Conservation (phyloP, 1,284 basidiomycete genomes). For the Marasmius fiardii region DNA sequence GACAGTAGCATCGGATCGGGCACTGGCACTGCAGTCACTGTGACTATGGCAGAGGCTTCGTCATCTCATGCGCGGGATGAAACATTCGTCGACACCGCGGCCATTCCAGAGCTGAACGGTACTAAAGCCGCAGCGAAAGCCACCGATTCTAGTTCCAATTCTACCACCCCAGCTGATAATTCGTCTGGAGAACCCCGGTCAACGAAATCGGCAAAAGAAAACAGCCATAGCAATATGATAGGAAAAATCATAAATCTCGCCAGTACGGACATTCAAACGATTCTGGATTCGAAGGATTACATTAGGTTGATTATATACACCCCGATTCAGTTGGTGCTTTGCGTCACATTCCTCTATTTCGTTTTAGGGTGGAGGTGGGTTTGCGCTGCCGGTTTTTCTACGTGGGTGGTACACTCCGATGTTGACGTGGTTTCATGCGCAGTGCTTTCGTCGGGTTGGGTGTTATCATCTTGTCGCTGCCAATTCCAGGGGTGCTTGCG, state of each 20-base stretch:
- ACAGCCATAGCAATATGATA: constrained; percentile 26
- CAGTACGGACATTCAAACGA: constrained; percentile 24
- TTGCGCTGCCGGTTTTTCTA: background rate
- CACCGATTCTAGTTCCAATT: too few species aligned
- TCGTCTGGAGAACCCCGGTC: background rate
- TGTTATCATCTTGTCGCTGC: constrained; percentile 44
- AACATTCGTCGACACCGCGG: background rate
- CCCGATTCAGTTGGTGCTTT: constrained; percentile 28
- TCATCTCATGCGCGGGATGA: background rate
- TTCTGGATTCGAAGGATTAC: constrained; percentile 23
- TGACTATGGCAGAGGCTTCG: background rate
- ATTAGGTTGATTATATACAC: constrained; percentile 21
- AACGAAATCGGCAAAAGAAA: background rate
- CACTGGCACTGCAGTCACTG: background rate
- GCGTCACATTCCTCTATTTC: constrained; percentile 23
- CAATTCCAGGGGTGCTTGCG: constrained; percentile 37
- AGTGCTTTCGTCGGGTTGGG: constrained; percentile 52
- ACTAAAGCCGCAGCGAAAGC: background rate
- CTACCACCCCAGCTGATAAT: background rate
- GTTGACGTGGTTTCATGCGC: background rate
- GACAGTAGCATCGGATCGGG: background rate
- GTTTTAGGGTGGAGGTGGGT: background rate
- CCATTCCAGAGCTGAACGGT: background rate
- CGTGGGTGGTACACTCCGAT: background rate
- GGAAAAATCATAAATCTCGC: constrained; percentile 44